A percentile compares a stretch with the other conserved stretches of the same genome.
These are phyloP conservation scores for bread wheat (Triticum aestivum) DNA, from an alignment of 176 grass and related monocot genomes.

Conservation along the genomic window IWGSC_CS_RefSeq_v2.1 NC_057794.1:571843697-571844196, in stretches of 20 bases:
- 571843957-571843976: too few relatives aligned
- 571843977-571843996: conserved; percentile 24
- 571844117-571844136: not conserved
- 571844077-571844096: conserved; percentile 26
- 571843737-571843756: too few relatives aligned
- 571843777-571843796: not conserved
- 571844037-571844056: conserved; percentile 13
- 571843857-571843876: conserved; percentile 30
- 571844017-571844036: conserved; percentile 34
- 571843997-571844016: conserved; percentile 1
- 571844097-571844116: conserved; percentile 17
- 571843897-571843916: conserved; percentile 32
- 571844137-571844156: conserved; percentile 3
- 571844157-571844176: not conserved
- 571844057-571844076: not conserved
- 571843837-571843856: conserved; percentile 13
- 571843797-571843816: too few relatives aligned
- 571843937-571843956: not conserved
- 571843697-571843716: not conserved
- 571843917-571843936: conserved; percentile 51
- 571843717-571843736: not conserved
- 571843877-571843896: conserved; percentile 20
- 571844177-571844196: not conserved
- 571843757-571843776: not conserved
- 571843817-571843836: not conserved